phyloP scores from a whole-genome alignment of 2,329 filamentous ascomycete species.

The Mycocentrospora acerina region DNA sequence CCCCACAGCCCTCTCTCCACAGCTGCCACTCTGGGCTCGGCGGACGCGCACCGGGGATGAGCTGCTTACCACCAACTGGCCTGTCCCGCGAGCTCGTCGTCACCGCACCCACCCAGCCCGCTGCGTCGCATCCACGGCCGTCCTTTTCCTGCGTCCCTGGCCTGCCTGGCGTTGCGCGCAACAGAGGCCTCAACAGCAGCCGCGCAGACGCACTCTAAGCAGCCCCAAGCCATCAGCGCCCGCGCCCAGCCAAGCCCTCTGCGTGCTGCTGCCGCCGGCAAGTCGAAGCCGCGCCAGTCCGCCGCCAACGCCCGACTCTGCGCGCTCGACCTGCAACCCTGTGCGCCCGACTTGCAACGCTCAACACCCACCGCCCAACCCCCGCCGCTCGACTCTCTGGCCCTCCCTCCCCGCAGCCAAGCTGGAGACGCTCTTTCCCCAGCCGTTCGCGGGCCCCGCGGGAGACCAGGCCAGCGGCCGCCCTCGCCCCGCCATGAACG shows the following conservation, averaged over 20 bases:
- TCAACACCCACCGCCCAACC: not conserved
- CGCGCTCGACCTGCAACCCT: slow-evolving; percentile 1
- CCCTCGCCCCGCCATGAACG: slow-evolving; percentile 32
- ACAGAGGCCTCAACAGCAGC: slow-evolving; percentile 10
- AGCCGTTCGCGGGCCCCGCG: slow-evolving; percentile 27
- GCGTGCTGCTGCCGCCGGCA: not conserved
- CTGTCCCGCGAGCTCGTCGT: too few relatives aligned
- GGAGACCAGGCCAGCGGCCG: slow-evolving; percentile 26
- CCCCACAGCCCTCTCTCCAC: not conserved
- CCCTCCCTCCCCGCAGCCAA: slow-evolving; percentile 15
- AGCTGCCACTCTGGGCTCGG: not conserved
- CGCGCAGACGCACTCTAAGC: slow-evolving; percentile 1
- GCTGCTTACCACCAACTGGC: slow-evolving; percentile 13
- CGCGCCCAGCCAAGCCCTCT: not conserved
- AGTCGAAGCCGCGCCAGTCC: not conserved
- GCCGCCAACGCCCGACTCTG: not conserved
- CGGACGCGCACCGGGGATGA: slow-evolving; percentile 12
- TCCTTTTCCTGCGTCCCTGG: too few relatives aligned
- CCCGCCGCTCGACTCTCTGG: not conserved
- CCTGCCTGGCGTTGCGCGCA: slow-evolving; percentile 11
- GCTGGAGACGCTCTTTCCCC: slow-evolving; percentile 31
- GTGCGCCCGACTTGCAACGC: too few relatives aligned
- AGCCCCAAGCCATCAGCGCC: not conserved
- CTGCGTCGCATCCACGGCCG: not conserved
- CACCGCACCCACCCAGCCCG: slow-evolving; percentile 1